A percentile compares a stretch with the other conserved stretches of the same genome.
These are phyloP conservation scores for Byssoonygena ceratinophila DNA, from an alignment of 2,329 filamentous ascomycete species.

Conservation along the genomic window DNA sequence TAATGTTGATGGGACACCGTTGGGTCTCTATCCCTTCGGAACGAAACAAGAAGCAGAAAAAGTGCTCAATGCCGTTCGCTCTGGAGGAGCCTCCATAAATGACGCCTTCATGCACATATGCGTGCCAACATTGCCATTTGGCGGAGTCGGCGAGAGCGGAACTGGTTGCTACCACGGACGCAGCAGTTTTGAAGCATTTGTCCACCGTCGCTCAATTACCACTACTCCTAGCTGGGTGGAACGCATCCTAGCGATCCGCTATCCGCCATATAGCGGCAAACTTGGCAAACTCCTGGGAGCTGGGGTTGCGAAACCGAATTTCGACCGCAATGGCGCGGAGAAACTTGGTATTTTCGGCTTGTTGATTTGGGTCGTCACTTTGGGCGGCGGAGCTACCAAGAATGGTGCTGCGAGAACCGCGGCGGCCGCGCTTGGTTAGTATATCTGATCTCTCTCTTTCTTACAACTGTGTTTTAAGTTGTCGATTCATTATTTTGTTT, in stretches of 20 bases:
- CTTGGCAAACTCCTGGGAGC: slow-evolving; percentile 42
- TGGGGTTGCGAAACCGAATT: slow-evolving; percentile 46
- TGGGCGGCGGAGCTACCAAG: slow-evolving; percentile 33
- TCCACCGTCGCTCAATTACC: slow-evolving; percentile 50
- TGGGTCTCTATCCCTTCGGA: slow-evolving; percentile 78
- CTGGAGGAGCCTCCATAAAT: slow-evolving; percentile 52
- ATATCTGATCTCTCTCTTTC: slow-evolving; percentile 24
- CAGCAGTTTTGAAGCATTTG: slow-evolving; percentile 54
- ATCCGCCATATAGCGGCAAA: slow-evolving; percentile 52
- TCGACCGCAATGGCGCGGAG: slow-evolving; percentile 47
- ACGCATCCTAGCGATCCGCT: slow-evolving; percentile 45
- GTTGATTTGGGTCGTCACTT: slow-evolving; percentile 32
- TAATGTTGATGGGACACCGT: slow-evolving; percentile 67
- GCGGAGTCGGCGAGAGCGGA: slow-evolving; percentile 71
- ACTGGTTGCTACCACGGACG: slow-evolving; percentile 67
- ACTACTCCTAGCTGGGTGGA: slow-evolving; percentile 53
- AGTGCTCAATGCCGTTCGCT: slow-evolving; percentile 53
- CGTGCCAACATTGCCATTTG: slow-evolving; percentile 64
- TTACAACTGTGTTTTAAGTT: no score
- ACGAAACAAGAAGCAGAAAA: slow-evolving; percentile 65
- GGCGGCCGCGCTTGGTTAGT: slow-evolving; percentile 34
- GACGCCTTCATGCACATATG: slow-evolving; percentile 58
- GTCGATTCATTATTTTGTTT: not conserved
- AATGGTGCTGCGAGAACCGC: slow-evolving; percentile 29
- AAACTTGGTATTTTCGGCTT: slow-evolving; percentile 27